A percentile compares a stretch with the other conserved stretches of the same genome.
phyloP scores from a whole-genome alignment of 2,329 filamentous ascomycete genomes.

The Ceratocystis cacaofunesta region DNA sequence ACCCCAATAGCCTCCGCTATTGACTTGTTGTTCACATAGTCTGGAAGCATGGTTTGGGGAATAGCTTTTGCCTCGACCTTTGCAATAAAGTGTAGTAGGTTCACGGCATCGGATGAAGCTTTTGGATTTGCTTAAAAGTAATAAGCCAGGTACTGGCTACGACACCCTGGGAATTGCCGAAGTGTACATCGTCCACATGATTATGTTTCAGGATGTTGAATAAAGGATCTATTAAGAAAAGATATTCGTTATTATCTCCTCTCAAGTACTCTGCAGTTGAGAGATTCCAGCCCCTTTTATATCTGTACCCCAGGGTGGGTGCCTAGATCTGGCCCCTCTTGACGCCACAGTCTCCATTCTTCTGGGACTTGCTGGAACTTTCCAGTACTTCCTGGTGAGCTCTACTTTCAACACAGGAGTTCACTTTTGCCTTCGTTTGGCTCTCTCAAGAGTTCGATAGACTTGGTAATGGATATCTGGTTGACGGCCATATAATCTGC shows the following conservation, averaged over 20 bases:
- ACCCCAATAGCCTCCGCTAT: background rate
- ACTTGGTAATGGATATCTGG: background rate
- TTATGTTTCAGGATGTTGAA: background rate
- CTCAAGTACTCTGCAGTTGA: too few species aligned
- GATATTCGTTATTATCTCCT: too few species aligned
- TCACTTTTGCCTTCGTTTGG: background rate
- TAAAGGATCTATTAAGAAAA: too few species aligned
- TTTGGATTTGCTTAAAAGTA: background rate
- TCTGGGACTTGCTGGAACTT: too few species aligned
- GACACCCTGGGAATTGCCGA: background rate
- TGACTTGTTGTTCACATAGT: background rate
- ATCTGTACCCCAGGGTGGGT: too few species aligned
- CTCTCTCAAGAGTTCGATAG: background rate
- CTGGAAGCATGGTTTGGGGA: background rate
- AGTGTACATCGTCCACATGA: background rate
- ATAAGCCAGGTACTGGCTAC: background rate
- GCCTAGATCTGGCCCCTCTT: too few species aligned
- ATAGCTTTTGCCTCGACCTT: background rate
- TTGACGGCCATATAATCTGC: conserved; percentile 17
- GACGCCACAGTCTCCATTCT: too few species aligned
- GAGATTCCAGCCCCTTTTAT: too few species aligned
- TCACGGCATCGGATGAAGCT: background rate
- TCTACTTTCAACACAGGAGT: background rate
- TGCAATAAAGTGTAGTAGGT: background rate
- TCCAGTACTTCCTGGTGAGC: too few species aligned